Base-by-base conservation (phyloP, 108 stramenopile species). In the Mayamaea pseudoterrestris region DNA sequence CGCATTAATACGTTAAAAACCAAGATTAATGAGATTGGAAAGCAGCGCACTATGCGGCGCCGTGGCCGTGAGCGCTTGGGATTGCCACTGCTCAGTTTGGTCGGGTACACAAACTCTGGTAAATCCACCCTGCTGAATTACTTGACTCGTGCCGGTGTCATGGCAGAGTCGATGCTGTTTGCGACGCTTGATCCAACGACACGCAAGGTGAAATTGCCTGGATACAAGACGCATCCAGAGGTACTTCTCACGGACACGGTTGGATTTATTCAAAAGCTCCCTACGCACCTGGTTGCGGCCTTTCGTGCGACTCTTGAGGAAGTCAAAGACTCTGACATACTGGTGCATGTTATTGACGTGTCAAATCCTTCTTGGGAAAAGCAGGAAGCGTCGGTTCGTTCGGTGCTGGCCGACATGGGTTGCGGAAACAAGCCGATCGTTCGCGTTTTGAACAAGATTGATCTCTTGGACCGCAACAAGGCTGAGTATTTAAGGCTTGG, bases 161-260 rank as follows among this genome's bases (percentile, higher is more conserved):
- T 95, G 73, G 94, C 92, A 18, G 94, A 95, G 66, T 63, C 85
- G 53, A 90, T 94, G 50, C 56, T 97, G 17, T 97, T 97, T 70
- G 96, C 96, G 14, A 97, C 96, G 2, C 67, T 97, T 13, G 96
- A 97, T 56, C 96, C 96, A 1, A 95, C 94, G 14, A 97, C 96
- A 12, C 63, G 96, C n/a, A 84, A 80, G 55, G 94, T 95, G 21
- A 87, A 84, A 52, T 59, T 95, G 12, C 94, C 94, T 0, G 90
- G 91, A 3, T 75, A 74, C 35, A 71, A 85, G 64, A 85, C 90
- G 36, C 94, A 95, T 68, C 93, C 95, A 13, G 92, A 93, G 50
- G 80, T 97, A 0, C 52, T 93, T 35, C 49, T 97, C 44, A 94
- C 96, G 21, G 96, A 97, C 60, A 97, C 96, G 6, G 96, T 97